Conservation (phyloP, 2,329 filamentous ascomycete genomes). For the Helotiales sp. region DNA sequence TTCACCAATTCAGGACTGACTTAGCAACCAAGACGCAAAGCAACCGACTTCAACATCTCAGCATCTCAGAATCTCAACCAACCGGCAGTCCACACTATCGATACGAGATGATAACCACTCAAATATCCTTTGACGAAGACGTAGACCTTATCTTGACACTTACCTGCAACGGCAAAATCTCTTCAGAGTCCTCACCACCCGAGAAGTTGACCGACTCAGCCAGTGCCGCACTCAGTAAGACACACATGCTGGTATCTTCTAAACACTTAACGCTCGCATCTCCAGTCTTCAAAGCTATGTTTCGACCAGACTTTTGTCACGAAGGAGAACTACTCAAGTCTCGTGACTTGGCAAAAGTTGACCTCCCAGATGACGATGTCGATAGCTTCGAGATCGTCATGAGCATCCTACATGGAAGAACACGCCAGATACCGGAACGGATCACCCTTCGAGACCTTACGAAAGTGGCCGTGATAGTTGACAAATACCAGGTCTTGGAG, state of each 20-base stretch:
- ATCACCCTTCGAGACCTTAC: neutral
- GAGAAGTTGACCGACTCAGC: too few relatives aligned
- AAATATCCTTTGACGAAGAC: too few relatives aligned
- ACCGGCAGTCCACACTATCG: too few relatives aligned
- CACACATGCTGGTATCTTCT: constrained; percentile 20
- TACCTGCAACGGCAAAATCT: too few relatives aligned
- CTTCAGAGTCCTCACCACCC: too few relatives aligned
- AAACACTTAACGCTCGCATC: constrained; percentile 26
- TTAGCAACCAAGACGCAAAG: too few relatives aligned
- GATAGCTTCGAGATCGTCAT: neutral
- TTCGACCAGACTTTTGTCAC: constrained; percentile 17
- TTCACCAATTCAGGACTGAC: too few relatives aligned
- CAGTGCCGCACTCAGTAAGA: too few relatives aligned
- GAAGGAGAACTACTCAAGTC: constrained; percentile 21
- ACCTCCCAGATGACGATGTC: constrained; percentile 29
- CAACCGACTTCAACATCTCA: too few relatives aligned
- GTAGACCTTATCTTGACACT: too few relatives aligned
- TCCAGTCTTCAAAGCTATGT: constrained; percentile 30
- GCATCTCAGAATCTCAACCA: too few relatives aligned
- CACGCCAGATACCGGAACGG: neutral
- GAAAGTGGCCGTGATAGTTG: neutral
- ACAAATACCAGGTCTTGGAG: neutral
- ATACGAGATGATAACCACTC: too few relatives aligned
- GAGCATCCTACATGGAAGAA: neutral
- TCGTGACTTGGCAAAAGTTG: constrained; percentile 20